phyloP scores from a whole-genome alignment of 129 eudicot species.

The Centella asiatica region DNA sequence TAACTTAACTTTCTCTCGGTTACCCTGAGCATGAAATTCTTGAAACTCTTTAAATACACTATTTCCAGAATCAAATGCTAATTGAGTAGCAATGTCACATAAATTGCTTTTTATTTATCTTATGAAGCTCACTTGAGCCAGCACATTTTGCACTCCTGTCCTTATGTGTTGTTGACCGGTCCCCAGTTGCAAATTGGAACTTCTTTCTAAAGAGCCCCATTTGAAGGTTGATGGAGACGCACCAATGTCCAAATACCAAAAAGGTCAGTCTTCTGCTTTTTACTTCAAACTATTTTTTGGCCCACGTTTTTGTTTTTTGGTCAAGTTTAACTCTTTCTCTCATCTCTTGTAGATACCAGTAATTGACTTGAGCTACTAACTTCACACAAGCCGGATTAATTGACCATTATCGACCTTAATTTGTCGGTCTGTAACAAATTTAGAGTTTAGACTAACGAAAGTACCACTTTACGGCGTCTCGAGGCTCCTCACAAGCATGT shows the following conservation, averaged over 20 bases:
- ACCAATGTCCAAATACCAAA: slow-evolving; percentile 33
- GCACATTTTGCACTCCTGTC: slow-evolving; percentile 6
- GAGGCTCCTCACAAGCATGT: not conserved
- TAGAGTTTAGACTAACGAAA: slow-evolving; percentile 15
- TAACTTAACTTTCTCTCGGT: not conserved
- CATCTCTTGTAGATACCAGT: slow-evolving; percentile 34
- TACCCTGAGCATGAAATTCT: not conserved
- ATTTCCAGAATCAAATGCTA: not conserved
- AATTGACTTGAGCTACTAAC: slow-evolving; percentile 19
- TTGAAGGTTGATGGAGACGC: slow-evolving; percentile 42
- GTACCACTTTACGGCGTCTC: slow-evolving; percentile 19
- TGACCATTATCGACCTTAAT: slow-evolving; percentile 3
- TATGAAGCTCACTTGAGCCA: not conserved
- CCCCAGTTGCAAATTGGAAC: slow-evolving; percentile 33
- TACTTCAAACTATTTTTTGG: not conserved
- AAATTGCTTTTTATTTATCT: not conserved
- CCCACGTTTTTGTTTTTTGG: slow-evolving; percentile 4
- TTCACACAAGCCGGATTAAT: slow-evolving; percentile 5
- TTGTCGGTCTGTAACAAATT: slow-evolving; percentile 12
- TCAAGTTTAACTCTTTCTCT: slow-evolving; percentile 13
- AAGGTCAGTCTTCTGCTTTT: slow-evolving; percentile 29
- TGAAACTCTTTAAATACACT: not conserved
- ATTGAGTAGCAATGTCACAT: slow-evolving; percentile 1
- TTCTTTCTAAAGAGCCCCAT: slow-evolving; percentile 30
- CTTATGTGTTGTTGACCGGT: slow-evolving; percentile 21